These are phyloP conservation scores for Candida hungchunana DNA, from an alignment of 805 yeast genomes.

Conservation along the genomic window DNA sequence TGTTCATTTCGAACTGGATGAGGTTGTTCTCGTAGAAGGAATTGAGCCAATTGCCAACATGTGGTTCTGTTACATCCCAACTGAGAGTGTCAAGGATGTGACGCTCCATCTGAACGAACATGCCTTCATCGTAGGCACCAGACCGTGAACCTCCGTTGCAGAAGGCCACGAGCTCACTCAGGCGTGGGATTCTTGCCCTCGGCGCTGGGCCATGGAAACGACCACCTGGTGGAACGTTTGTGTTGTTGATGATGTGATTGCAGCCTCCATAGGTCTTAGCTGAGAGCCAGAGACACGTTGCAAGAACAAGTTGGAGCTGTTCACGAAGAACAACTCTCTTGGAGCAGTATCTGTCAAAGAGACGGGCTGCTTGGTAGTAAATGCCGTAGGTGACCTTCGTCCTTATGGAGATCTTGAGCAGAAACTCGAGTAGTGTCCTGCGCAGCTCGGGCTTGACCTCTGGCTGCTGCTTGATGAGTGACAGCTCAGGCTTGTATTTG, in stretches of 20 bases:
- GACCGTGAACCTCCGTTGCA: conserved; percentile 57
- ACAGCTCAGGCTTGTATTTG: conserved; percentile 46
- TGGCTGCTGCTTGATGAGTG: conserved; percentile 82
- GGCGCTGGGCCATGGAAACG: conserved; percentile 66
- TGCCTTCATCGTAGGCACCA: conserved; percentile 59
- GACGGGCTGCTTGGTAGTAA: conserved; percentile 61
- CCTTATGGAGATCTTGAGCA: conserved; percentile 65
- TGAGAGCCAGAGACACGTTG: conserved; percentile 91
- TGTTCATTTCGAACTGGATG: conserved; percentile 33
- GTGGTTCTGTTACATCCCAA: conserved; percentile 71
- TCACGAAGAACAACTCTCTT: conserved; percentile 78
- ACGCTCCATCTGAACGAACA: conserved; percentile 83
- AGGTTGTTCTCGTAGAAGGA: conserved; percentile 41
- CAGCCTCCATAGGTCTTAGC: conserved; percentile 80
- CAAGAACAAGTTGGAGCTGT: conserved; percentile 86
- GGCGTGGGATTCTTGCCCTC: conserved; percentile 69
- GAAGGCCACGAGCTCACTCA: conserved; percentile 63
- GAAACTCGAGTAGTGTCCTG: conserved; percentile 70
- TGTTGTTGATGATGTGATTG: conserved; percentile 56
- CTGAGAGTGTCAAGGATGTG: conserved; percentile 68
- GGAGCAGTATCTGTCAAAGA: conserved; percentile 89
- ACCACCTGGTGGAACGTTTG: conserved; percentile 50
- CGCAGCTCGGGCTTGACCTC: conserved; percentile 74
- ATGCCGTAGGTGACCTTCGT: conserved; percentile 64
- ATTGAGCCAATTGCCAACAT: conserved; percentile 43